phyloP scores from a whole-genome alignment of 1,284 basidiomycete genomes.

The Ceratobasidium sp. region DNA sequence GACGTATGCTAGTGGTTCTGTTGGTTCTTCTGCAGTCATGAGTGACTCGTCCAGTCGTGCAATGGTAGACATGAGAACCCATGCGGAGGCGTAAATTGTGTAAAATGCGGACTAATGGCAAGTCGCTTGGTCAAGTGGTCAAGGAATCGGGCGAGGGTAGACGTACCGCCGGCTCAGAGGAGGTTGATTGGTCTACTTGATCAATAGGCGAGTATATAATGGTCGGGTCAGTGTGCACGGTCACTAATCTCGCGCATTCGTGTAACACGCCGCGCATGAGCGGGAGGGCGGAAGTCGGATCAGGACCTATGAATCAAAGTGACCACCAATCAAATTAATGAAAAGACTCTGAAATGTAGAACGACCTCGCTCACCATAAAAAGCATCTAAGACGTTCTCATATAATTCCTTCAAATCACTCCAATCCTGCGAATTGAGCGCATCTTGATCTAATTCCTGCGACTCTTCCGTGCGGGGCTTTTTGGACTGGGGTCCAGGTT shows the following conservation, averaged over 20 bases:
- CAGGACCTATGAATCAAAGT: conserved; percentile 59
- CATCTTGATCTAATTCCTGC: conserved; percentile 14
- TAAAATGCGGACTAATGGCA: conserved; percentile 67
- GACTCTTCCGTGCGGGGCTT: conserved; percentile 11
- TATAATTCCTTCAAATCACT: conserved; percentile 74
- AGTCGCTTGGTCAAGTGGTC: background rate
- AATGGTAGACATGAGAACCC: conserved; percentile 72
- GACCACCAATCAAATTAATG: conserved; percentile 36
- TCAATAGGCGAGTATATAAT: conserved; percentile 58
- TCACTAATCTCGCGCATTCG: conserved; percentile 72
- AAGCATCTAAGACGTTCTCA: conserved; percentile 67
- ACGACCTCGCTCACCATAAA: conserved; percentile 65
- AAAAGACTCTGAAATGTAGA: background rate
- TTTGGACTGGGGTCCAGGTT: conserved; percentile 4
- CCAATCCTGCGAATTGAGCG: conserved; percentile 68
- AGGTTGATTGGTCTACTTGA: background rate
- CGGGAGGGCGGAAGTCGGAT: conserved; percentile 63
- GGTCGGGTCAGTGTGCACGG: conserved; percentile 68
- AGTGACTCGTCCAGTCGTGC: conserved; percentile 65
- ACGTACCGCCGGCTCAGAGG: background rate
- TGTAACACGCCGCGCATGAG: conserved; percentile 73
- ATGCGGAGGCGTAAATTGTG: conserved; percentile 70
- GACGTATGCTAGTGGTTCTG: conserved; percentile 63
- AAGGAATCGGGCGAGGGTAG: background rate
- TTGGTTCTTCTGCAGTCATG: conserved; percentile 68